Base-by-base conservation (phyloP, 164 flowering plant species). In the Dillenia turbinata region DNA sequence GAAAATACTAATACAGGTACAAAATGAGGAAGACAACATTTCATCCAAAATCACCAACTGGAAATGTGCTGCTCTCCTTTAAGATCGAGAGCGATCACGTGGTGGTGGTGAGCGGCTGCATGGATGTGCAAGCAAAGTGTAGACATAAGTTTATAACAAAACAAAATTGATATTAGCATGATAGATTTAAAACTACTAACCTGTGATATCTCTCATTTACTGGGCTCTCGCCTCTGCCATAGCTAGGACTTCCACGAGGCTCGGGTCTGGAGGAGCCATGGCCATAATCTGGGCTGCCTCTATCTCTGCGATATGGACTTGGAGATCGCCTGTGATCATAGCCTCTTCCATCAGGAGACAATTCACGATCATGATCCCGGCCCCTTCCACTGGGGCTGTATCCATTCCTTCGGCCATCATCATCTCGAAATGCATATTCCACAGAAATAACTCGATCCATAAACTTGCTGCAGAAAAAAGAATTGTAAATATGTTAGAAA, bases 381-480 rank as follows among this genome's bases (percentile, higher is more conserved):
- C 81, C 83, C 56, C 81, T 71, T 59, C 85, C 73, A 12, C 79
- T 90, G 59, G 96, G 95, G 64, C 92, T 84, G 56, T 77, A 59
- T 2, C 89, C 92, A 75, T 82, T 78, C 69, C 77, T 77, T 63
- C 74, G 81, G 8, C 84, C 98, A 72, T 91, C 97, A 73, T 94
- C 96, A 81, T 94, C 97, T 48, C 89, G 79, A 14, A 78, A 83
- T 24, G 99, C 95, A 83, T 87, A 94, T 61, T 94, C 99, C 63
- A 94, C 99, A 9, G 96, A 83, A 52, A 94, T 86, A 61, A 91
- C 92, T 24, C 94, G 81, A 56, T 89, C 99, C 89, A 86, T 72
- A 78, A 91, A 57, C 80, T 92, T 89, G 83, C 99, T 94, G 81
- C 72, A 69, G 47, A 63, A 24, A 12, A 47, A n/a, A 46, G 40